Percentiles rank a stretch among this genome's conserved stretches.
phyloP scores from a whole-genome alignment of 352 stramenopile species.

The Globisporangium carolinianum region DNA sequence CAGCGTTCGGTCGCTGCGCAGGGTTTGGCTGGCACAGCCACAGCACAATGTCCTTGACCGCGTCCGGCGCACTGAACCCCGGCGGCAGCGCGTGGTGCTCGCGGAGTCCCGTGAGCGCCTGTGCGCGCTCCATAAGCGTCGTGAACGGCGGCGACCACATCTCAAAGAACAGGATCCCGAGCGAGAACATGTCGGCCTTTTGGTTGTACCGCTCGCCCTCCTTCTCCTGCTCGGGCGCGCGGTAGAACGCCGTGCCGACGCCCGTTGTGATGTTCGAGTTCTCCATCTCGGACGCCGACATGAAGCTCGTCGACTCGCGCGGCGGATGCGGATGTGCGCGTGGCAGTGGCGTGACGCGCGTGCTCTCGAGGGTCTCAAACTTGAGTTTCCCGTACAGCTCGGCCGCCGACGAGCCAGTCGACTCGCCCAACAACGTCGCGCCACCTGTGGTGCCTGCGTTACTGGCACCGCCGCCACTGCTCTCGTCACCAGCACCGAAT shows the following conservation, averaged over 20 bases:
- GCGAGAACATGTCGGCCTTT: constrained; percentile 92
- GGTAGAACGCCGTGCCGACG: constrained; percentile 94
- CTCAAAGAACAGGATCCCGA: constrained; percentile 95
- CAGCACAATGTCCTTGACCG: constrained; percentile 86
- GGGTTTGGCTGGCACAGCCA: constrained; percentile 83
- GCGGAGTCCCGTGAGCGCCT: constrained; percentile 68
- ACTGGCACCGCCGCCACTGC: constrained; percentile 1
- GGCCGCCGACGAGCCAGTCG: constrained; percentile 58
- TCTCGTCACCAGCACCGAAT: constrained; percentile 6
- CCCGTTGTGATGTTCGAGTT: constrained; percentile 89
- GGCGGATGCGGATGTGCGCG: constrained; percentile 1
- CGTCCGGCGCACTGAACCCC: constrained; percentile 50
- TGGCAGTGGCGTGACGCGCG: constrained; percentile 20
- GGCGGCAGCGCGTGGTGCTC: constrained; percentile 56
- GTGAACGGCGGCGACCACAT: constrained; percentile 92
- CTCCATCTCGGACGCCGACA: constrained; percentile 32
- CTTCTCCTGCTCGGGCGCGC: constrained; percentile 91
- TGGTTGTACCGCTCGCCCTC: constrained; percentile 85
- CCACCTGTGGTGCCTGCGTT: constrained; percentile 4
- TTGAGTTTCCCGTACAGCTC: constrained; percentile 62
- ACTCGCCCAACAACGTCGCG: constrained; percentile 36
- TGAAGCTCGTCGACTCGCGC: constrained; percentile 36
- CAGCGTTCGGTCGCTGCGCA: constrained; percentile 56
- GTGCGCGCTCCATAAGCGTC: constrained; percentile 86
- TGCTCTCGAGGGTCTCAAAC: constrained; percentile 64